phyloP scores from a whole-genome alignment of 148 eudicot species.

The Polygonum aviculare region DNA sequence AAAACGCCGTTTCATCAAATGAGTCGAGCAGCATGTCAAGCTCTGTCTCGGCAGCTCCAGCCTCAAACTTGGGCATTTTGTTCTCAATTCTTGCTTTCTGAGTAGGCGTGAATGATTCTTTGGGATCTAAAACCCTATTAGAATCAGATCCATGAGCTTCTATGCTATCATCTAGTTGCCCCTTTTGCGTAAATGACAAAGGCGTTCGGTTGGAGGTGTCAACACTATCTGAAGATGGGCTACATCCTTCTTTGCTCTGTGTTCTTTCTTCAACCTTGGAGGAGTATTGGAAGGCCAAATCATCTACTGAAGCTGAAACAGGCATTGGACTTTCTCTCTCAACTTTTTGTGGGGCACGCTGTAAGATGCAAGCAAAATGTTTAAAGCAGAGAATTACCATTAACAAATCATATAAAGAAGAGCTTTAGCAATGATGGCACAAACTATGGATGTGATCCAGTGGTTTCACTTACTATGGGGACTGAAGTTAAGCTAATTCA shows the following conservation, averaged over 20 bases:
- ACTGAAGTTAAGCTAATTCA: not conserved
- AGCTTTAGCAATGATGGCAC: not conserved
- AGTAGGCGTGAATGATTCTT: not conserved
- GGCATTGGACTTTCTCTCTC: not conserved
- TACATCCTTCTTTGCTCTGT: not conserved
- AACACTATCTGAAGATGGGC: not conserved
- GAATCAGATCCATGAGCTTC: not conserved
- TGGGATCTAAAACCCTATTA: not conserved
- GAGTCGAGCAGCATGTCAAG: slow-evolving; percentile 62
- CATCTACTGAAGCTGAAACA: not conserved
- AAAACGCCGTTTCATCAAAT: slow-evolving; percentile 20
- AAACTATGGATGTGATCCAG: not conserved
- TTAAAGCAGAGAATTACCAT: not conserved
- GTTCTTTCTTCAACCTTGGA: not conserved
- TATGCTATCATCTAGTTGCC: not conserved
- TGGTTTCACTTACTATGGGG: not conserved
- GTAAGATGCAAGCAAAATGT: not conserved
- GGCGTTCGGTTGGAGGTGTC: not conserved
- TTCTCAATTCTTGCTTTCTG: not conserved
- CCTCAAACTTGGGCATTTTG: slow-evolving; percentile 23
- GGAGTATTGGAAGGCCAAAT: not conserved
- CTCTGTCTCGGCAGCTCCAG: slow-evolving; percentile 45
- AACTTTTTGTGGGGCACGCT: not conserved
- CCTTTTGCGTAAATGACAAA: not conserved
- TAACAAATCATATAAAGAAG: not conserved